phyloP scores from a whole-genome alignment of 306 rosid species.

The Argentina anserina region DNA sequence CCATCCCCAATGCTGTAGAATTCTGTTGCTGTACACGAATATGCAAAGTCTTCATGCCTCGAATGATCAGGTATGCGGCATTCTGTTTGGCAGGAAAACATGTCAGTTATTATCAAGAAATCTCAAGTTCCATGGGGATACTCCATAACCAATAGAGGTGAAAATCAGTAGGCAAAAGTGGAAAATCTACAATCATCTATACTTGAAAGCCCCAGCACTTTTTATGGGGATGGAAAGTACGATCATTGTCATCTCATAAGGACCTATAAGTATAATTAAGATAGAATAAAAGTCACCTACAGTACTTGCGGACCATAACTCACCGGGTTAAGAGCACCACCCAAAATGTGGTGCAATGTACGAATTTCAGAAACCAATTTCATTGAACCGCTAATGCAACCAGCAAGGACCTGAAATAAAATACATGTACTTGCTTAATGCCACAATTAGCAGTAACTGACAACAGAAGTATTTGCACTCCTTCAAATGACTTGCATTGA shows the following conservation, averaged over 20 bases:
- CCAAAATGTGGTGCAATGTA: constrained; percentile 77
- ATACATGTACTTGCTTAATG: constrained; percentile 1
- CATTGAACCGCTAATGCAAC: constrained; percentile 77
- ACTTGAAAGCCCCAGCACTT: neutral
- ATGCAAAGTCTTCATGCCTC: constrained; percentile 97
- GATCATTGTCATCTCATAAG: neutral
- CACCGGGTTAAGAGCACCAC: constrained; percentile 91
- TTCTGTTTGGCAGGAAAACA: constrained; percentile 47
- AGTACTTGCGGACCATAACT: constrained; percentile 29
- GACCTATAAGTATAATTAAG: neutral
- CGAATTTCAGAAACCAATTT: constrained; percentile 70
- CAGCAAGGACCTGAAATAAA: constrained; percentile 71
- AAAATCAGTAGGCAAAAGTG: neutral
- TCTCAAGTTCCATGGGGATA: neutral
- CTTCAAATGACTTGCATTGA: constrained; percentile 8
- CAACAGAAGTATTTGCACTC: neutral
- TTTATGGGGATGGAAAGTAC: neutral
- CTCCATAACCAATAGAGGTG: neutral
- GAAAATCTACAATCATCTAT: neutral
- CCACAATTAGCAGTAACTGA: constrained; percentile 2
- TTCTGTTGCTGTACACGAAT: constrained; percentile 96
- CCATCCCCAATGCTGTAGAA: constrained; percentile 76
- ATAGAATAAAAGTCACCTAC: neutral
- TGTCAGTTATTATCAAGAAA: neutral
- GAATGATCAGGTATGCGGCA: constrained; percentile 90